Evolutionary conservation across 148 eudicot species (phyloP).

Genomic region (Fallopia convolvulus): DNA sequence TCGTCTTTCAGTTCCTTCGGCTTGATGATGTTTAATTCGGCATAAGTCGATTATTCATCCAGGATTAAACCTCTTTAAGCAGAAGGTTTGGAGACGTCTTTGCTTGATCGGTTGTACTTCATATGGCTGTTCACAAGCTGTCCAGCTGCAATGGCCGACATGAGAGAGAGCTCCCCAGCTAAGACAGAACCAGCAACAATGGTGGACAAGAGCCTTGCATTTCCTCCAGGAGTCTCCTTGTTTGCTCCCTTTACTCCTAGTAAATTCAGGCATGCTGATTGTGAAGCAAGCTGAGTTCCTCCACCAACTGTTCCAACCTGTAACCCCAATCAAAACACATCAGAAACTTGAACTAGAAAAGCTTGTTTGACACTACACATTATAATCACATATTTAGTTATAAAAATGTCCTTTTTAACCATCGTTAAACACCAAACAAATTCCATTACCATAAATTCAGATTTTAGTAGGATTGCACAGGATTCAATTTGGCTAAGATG

Average conservation of each 20-base stretch:
- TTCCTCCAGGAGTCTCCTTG: slow-evolving; percentile 27
- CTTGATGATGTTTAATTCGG: not conserved
- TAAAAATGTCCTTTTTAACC: no score
- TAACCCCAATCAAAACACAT: not conserved
- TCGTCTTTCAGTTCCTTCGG: not conserved
- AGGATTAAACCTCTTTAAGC: not conserved
- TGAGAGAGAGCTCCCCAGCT: slow-evolving; percentile 35
- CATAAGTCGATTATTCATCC: not conserved
- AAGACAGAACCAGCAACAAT: slow-evolving; percentile 34
- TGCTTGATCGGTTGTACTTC: slow-evolving; percentile 35
- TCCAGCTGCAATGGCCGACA: slow-evolving; percentile 31
- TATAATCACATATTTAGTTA: no score
- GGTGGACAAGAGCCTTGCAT: slow-evolving; percentile 27
- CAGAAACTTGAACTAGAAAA: not conserved
- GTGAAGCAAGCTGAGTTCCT: slow-evolving; percentile 35
- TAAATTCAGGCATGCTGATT: slow-evolving; percentile 32
- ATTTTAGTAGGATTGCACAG: no score
- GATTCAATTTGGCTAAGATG: not conserved
- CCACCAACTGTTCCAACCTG: slow-evolving; percentile 41
- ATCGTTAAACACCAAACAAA: no score
- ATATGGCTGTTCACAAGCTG: slow-evolving; percentile 33
- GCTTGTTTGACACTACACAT: no score
- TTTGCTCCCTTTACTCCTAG: slow-evolving; percentile 34
- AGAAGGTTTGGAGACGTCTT: slow-evolving; percentile 14
- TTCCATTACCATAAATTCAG: no score